These are phyloP conservation scores for Scleroderma bovista DNA, from an alignment of 768 basidiomycete genomes.

Conservation along the genomic window DNA sequence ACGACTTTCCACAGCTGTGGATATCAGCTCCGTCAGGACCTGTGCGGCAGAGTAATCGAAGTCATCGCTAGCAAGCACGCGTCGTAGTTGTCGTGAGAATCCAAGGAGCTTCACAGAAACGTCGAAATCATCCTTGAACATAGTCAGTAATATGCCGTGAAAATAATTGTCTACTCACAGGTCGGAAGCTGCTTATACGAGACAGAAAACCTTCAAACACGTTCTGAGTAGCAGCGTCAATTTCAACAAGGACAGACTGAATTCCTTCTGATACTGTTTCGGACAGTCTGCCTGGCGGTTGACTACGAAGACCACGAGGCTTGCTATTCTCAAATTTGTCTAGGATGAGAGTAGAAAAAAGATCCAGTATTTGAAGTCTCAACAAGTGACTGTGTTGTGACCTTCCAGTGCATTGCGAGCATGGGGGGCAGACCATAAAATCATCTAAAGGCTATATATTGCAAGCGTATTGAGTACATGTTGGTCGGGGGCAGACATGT, in stretches of 20 bases:
- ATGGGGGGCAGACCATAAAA: constrained; percentile 37
- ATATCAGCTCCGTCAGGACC: constrained; percentile 52
- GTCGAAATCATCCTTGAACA: constrained; percentile 26
- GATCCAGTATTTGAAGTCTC: constrained; percentile 38
- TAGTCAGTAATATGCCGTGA: not conserved
- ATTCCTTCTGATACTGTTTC: constrained; percentile 13
- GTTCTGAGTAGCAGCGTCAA: constrained; percentile 9
- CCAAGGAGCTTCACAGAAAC: constrained; percentile 34
- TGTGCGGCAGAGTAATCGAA: constrained; percentile 67
- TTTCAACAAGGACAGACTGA: constrained; percentile 18
- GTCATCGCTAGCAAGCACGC: constrained; percentile 29
- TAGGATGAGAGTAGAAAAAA: constrained; percentile 37
- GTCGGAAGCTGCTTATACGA: not conserved
- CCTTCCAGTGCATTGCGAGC: constrained; percentile 23
- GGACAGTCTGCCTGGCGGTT: constrained; percentile 5
- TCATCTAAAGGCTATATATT: constrained; percentile 47
- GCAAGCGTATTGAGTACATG: constrained; percentile 18
- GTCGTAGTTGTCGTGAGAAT: constrained; percentile 39
- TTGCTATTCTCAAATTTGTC: constrained; percentile 24
- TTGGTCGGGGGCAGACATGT: constrained; percentile 6
- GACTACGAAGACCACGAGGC: not conserved
- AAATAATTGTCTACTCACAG: constrained; percentile 19
- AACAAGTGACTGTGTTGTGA: constrained; percentile 25
- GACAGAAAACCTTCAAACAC: constrained; percentile 17
- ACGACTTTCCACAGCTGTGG: constrained; percentile 33